A percentile compares a stretch with the other conserved stretches of the same genome.
These are phyloP conservation scores for Hypoxylon crocopeplum DNA, from an alignment of 495 filamentous ascomycete species.

Conservation along the genomic window DNA sequence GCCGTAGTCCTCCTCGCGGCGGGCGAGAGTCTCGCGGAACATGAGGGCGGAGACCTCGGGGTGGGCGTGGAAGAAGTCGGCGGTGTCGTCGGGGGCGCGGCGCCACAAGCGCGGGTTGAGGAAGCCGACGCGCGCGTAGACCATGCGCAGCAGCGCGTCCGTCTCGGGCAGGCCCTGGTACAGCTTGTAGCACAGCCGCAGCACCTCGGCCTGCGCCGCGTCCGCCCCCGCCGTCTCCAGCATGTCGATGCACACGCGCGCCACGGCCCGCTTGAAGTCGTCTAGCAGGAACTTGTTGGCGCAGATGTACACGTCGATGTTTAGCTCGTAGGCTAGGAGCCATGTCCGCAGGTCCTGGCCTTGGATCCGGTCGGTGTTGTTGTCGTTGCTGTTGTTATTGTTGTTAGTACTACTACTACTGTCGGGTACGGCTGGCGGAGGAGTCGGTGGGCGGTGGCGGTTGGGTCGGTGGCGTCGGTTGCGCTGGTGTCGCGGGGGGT, in stretches of 20 bases:
- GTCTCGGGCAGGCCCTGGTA: constrained; percentile 48
- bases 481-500: constrained; percentile 17
- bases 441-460: constrained; percentile 12
- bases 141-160: constrained; percentile 50
- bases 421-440: background rate
- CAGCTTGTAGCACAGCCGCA: constrained; percentile 48
- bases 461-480: constrained; percentile 12
- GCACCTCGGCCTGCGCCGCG: constrained; percentile 46
- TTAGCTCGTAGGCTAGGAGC: constrained; percentile 52
- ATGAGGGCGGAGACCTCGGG: constrained; percentile 50
- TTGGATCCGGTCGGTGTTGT: constrained; percentile 41
- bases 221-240: constrained; percentile 54
- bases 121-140: constrained; percentile 54
- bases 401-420: background rate
- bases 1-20: constrained; percentile 49
- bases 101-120: constrained; percentile 48
- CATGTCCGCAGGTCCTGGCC: constrained; percentile 53
- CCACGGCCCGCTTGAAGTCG: constrained; percentile 51
- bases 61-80: constrained; percentile 44
- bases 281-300: constrained; percentile 53
- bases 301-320: constrained; percentile 54
- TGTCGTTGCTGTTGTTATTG: constrained; percentile 10
- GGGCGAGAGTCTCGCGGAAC: constrained; percentile 50
- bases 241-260: constrained; percentile 49
- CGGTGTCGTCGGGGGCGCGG: constrained; percentile 41